Evolutionary conservation across 176 grass and related monocot genomes (phyloP), one percentile per base, ranked within the genome.

Genomic region (Rhynchospora breviuscula): DNA sequence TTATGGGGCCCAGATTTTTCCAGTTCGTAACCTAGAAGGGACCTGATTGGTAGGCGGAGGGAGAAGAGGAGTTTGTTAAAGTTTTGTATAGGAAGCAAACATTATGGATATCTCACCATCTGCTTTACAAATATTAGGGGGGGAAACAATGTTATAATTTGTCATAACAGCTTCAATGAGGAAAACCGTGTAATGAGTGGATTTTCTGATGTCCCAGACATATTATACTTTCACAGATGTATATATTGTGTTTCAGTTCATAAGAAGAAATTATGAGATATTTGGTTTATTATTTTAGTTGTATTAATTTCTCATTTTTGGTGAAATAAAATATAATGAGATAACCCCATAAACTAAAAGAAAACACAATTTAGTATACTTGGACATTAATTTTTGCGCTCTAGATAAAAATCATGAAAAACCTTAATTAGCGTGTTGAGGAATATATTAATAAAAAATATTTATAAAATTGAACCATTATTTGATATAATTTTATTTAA

Each of bases 51-150:
- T 84, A 29, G 73, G 73, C 72, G 72, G 6, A 76, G n/a, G 59
- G 48, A 76, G 82, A 79, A 71, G 63, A 79, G 26, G 44, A 89
- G 87, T 85, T 89, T 18, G 87, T 89, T 89, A 85, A 85, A 89
- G 66, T 66, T 89, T 89, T 85, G 79, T 81, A 22, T 71, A 78
- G 68, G 78, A 89, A 85, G 87, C 87, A 85, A 89, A 78, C 87
- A 89, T 89, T 56, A 85, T 89, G 71, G 53, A 59, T 47, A 53
- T 84, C 66, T 81, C 79, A 63, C 79, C 60, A 21, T 81, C 35
- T 81, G 22, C 56, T 81, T 81, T 81, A 45, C 2, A 46, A 60
- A 14, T 81, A 26, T 58, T 62, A 62, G 60, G 59, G 59, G 59
- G n/a, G 13, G 4, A 44, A 81, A 81, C 60, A 15, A 63, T 59